Evolutionary conservation across 2,329 filamentous ascomycete genomes (phyloP), one percentile per base, ranked within the genome.

Genomic region (Ophiostoma perfectum): DNA sequence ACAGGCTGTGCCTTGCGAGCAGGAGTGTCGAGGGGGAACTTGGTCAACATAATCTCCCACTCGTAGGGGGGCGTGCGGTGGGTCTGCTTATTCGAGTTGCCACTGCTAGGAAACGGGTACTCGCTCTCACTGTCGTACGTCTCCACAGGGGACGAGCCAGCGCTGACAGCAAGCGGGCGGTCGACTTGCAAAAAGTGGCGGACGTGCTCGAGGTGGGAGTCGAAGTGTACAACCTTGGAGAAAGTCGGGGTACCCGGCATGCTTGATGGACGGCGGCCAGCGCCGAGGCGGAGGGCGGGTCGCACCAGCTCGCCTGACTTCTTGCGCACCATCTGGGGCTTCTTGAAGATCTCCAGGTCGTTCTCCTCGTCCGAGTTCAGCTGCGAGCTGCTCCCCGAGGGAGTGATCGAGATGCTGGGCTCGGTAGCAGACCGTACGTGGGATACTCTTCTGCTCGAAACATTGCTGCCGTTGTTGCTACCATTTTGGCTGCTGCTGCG

Each of bases 221-320:
- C 95, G 76, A 99, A 99, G 79, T 99, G 95, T n/a, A 99, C 95
- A 12, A 91, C 93, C 78, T 99, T 99, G 73, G 90, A 90, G 76
- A 94, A 98, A 8, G 94, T 95, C 0, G 95, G 95, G 0, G 95
- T 99, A 67, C 95, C 95, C 8, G 95, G 95, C 92, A 98, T 96
- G 80, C 94, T 98, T 3, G 92, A 96, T 0, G 94, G 94, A 69
- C 95, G 87, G 72, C 92, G 85, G 72, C 86, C 86, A n/a, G 90
- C 91, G 12, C 91, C 83, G 52, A 90, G 88, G 66, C 95, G 88
- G 66, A 99, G 85, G 27, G 95, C 95, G 12, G 95, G 95, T 74
- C 95, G 89, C 69, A 99, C 95, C 47, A 99, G 84, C 80, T 99
- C 95, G 45, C 95, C 95, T 52, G 95, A 98, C 84, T 99, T 99